Base-by-base conservation (phyloP, 257 asterid species). In the Solanum medicagineum region DNA sequence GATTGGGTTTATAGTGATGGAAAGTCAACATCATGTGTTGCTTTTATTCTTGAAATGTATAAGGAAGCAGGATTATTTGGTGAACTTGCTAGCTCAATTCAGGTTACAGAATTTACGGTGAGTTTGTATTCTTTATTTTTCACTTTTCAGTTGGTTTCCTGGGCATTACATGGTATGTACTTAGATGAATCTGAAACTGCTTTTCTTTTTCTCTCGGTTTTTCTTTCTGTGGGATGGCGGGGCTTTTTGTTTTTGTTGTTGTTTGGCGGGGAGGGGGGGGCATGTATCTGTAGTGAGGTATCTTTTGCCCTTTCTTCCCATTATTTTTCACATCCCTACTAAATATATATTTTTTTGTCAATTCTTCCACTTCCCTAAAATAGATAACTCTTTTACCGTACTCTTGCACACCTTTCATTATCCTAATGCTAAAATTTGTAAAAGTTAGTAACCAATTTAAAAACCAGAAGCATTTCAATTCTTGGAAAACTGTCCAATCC, bases 101-200 rank as follows among this genome's bases (percentile, higher is more conserved):
- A 94, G 92, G 99, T 92, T 83, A 93, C 99, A 7, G 99, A 96
- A 94, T 96, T 96, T 86, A 96, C 99, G 63, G 99, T 96, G 60
- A 91, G 98, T 92, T 60, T 83, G 62, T 81, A 6, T 59, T 69
- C 60, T 47, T 45, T 42, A 17, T 19, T 57, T 68, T 42, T 32
- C 54, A 70, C 54, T 70, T 69, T 10, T 69, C 79, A 8, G 79
- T 77, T 77, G 81, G 63, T 49, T 51, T 77, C 62, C 82, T 15
- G 63, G 16, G 24, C 47, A 51, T 51, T 77, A 45, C 82, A 26
- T 15, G 62, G 42, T 26, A 9, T 51, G 63, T 53, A 26, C 63
- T 79, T 79, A 4, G 47, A 26, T 79, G 63, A 79, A 53, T 53
- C 83, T 53, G 14, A 79, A 51, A 17, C 83, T 49, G 82, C 9